These are phyloP conservation scores for Camellia granthamiana DNA, from an alignment of 148 eudicot species.

Conservation along the genomic window DNA sequence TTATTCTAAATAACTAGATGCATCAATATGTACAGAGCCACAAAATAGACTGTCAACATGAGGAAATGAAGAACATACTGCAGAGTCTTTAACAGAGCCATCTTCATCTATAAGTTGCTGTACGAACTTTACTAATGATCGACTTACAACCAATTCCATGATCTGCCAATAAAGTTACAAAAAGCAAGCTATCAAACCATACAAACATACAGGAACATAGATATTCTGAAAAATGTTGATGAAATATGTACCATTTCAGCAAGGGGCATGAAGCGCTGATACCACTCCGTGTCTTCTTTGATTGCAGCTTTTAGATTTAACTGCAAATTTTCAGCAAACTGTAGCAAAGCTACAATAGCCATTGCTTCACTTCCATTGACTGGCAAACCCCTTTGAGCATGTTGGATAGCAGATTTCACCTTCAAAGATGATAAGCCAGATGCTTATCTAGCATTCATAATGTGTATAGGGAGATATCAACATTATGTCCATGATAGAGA, in stretches of 20 bases:
- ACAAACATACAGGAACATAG: conserved; percentile 13
- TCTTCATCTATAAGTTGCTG: conserved; percentile 77
- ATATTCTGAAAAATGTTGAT: conserved; percentile 21
- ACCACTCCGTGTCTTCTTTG: conserved; percentile 69
- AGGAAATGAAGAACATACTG: conserved; percentile 44
- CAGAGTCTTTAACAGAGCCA: conserved; percentile 86
- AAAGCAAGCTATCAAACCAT: conserved; percentile 20
- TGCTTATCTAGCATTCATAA: conserved; percentile 22
- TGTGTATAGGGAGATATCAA: conserved; percentile 13
- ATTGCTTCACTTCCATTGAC: conserved; percentile 79
- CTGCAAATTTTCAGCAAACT: conserved; percentile 68
- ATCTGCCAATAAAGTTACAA: conserved; percentile 47
- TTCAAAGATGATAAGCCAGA: conserved; percentile 32
- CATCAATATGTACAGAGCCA: conserved; percentile 9
- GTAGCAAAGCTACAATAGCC: conserved; percentile 54
- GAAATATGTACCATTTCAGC: conserved; percentile 47
- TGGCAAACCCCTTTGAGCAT: conserved; percentile 57
- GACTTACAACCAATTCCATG: conserved; percentile 52
- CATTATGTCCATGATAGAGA: conserved; percentile 5
- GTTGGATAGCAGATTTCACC: conserved; percentile 71
- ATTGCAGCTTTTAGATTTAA: conserved; percentile 58
- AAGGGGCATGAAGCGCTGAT: conserved; percentile 78
- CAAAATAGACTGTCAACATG: conserved; percentile 8
- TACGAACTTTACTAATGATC: conserved; percentile 60
- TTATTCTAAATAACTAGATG: not conserved